phyloP scores from a whole-genome alignment of 106 monocot genomes.

The Cymbidium sinense region DNA sequence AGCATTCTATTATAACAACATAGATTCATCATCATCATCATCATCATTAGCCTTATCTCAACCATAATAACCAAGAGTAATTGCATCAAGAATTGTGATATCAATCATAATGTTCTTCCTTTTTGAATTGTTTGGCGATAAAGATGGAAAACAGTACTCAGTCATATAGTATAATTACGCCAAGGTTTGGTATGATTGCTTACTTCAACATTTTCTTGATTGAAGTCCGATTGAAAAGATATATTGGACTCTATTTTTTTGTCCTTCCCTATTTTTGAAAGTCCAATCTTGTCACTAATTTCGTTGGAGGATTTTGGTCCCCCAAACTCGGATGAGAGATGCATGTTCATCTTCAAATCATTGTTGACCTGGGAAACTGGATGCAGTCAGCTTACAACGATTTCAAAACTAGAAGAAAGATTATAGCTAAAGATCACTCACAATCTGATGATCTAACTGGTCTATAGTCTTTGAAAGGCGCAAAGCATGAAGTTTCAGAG shows the following conservation, averaged over 20 bases:
- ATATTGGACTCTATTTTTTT: background rate
- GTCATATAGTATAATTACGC: background rate
- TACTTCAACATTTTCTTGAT: constrained; percentile 6
- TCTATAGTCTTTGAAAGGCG: constrained; percentile 63
- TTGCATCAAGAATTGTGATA: too few relatives aligned
- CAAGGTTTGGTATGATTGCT: background rate
- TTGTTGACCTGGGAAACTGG: constrained; percentile 19
- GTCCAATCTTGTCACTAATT: background rate
- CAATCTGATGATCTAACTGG: constrained; percentile 41
- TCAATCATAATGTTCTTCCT: background rate
- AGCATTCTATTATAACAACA: too few relatives aligned
- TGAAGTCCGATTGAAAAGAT: background rate
- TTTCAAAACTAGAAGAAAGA: constrained; percentile 6
- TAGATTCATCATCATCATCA: too few relatives aligned
- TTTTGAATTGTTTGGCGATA: background rate
- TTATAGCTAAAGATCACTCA: constrained; percentile 18
- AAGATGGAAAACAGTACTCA: background rate
- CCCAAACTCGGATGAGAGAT: constrained; percentile 4
- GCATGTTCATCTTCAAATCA: constrained; percentile 8
- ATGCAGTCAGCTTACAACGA: constrained; percentile 6
- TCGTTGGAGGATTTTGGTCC: background rate
- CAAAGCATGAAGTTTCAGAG: constrained; percentile 91
- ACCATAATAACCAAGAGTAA: too few relatives aligned
- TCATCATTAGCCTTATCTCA: too few relatives aligned
- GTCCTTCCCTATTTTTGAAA: background rate